phyloP scores from a whole-genome alignment of 164 flowering plant genomes.

The Echeveria elegans region DNA sequence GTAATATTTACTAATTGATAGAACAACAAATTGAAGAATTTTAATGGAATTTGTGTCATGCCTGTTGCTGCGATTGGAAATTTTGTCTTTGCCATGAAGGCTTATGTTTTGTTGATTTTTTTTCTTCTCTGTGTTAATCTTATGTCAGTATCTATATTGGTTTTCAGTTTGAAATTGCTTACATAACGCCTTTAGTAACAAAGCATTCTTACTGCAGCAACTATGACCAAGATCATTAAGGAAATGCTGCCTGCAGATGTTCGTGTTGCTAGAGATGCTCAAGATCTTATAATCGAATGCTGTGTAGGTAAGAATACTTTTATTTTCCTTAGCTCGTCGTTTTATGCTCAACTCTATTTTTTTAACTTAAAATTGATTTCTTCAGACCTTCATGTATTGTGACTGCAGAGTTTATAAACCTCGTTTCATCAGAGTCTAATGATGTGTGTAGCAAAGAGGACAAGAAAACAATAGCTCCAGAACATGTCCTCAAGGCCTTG shows the following conservation, averaged over 20 bases:
- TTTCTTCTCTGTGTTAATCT: too few relatives aligned
- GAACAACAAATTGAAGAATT: too few relatives aligned
- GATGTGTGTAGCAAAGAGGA: constrained; percentile 88
- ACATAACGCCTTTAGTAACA: too few relatives aligned
- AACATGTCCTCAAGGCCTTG: constrained; percentile 93
- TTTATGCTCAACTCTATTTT: not conserved
- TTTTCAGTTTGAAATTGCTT: too few relatives aligned
- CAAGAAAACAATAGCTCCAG: constrained; percentile 91
- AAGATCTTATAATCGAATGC: constrained; percentile 94
- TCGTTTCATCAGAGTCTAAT: constrained; percentile 87
- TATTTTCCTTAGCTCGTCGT: not conserved
- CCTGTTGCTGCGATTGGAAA: too few relatives aligned
- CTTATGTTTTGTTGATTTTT: too few relatives aligned
- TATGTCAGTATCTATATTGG: too few relatives aligned
- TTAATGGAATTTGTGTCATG: too few relatives aligned
- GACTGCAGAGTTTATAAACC: constrained; percentile 85
- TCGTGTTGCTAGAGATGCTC: constrained; percentile 98
- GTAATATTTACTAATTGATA: too few relatives aligned
- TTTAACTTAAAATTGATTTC: not conserved
- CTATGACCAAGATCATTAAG: constrained; percentile 96
- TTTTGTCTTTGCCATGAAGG: too few relatives aligned
- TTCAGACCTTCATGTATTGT: not conserved
- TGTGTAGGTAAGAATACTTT: constrained; percentile 70
- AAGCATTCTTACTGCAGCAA: constrained; percentile 39
- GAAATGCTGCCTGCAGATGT: constrained; percentile 99